Conservation (phyloP, 2,329 filamentous ascomycete genomes). For the Triangularia setosa region DNA sequence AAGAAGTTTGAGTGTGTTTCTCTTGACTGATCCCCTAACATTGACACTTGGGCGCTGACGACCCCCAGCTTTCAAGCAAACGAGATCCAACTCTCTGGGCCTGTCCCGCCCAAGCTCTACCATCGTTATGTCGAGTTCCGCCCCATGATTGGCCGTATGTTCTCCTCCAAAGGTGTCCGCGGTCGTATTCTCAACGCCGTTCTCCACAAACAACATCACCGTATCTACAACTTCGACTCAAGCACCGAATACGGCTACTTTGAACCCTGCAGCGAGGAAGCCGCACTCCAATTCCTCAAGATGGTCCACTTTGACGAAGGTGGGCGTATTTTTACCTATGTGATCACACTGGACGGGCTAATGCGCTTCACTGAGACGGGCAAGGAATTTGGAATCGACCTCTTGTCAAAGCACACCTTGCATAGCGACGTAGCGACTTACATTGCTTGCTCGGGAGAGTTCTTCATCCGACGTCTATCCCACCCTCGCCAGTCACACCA, state of each 20-base stretch:
- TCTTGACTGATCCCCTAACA: neutral
- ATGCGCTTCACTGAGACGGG: slow-evolving; percentile 93
- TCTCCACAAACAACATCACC: slow-evolving; percentile 82
- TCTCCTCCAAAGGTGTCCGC: slow-evolving; percentile 70
- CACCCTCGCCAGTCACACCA: slow-evolving; percentile 32
- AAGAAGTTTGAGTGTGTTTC: slow-evolving; percentile 59
- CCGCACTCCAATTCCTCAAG: slow-evolving; percentile 76
- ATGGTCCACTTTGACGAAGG: slow-evolving; percentile 84
- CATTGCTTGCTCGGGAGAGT: slow-evolving; percentile 89
- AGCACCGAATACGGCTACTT: slow-evolving; percentile 70
- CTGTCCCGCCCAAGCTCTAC: slow-evolving; percentile 75
- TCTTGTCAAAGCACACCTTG: slow-evolving; percentile 95
- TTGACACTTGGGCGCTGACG: slow-evolving; percentile 13
- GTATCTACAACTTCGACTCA: slow-evolving; percentile 84
- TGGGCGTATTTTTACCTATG: slow-evolving; percentile 84
- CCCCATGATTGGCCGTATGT: slow-evolving; percentile 86
- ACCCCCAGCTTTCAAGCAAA: slow-evolving; percentile 77
- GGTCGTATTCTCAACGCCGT: slow-evolving; percentile 79
- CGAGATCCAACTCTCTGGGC: slow-evolving; percentile 81
- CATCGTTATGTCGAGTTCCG: slow-evolving; percentile 92
- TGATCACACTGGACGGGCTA: slow-evolving; percentile 80
- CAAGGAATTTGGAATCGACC: slow-evolving; percentile 90
- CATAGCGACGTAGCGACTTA: slow-evolving; percentile 90
- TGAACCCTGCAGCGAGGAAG: slow-evolving; percentile 61
- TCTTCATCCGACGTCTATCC: slow-evolving; percentile 73